Evolutionary conservation across 1,284 basidiomycete species (phyloP), one percentile per base, ranked within the genome.

Genomic region (Xanthoconium separans): DNA sequence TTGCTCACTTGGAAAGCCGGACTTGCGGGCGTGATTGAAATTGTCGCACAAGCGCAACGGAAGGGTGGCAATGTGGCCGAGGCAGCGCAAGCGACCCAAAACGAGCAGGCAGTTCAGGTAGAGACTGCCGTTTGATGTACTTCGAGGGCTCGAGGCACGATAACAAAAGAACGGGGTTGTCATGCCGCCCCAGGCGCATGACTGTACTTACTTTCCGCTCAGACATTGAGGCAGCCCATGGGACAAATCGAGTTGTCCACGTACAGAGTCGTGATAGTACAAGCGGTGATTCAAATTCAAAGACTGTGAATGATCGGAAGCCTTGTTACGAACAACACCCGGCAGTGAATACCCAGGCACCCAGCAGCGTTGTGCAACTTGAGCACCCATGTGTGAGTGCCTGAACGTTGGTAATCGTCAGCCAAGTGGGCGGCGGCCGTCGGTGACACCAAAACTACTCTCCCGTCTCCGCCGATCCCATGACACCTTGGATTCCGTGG

Each of bases 1-100:
- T 72, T 97, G 30, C 65, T 83, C 18, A 82, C 86, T 44, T 97
- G 94, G 93, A 92, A 94, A 71, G 69, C 80, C 0, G 84, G 87
- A 22, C 75, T 93, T 41, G 77, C 78, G 12, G 75, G 80, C 53
- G 83, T 93, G 39, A 73, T 89, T 53, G 87, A 88, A 33, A 83
- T 88, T 37, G 80, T 92, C 48, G 77, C 78, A 29, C 75, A 75
- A 31, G 83, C 87, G 20, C 80, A 67, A 39, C 55, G 44, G 15
- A 58, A 13, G 42, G 60, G 58, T 6, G 61, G 59, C 2, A 58
- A 47, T 33, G 55, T 68, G 18, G 58, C 39, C 1, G 65, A 68
- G 27, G 53, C 44, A 0, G 49, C 61, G 3, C 65, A 69, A 39
- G 54, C 53, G 2, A 47, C 56, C 20, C 65, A 62, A 47, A 56